These are phyloP conservation scores for Meyerozyma smithsonii DNA, from an alignment of 1,139 yeast species.

Conservation along the genomic window DNA sequence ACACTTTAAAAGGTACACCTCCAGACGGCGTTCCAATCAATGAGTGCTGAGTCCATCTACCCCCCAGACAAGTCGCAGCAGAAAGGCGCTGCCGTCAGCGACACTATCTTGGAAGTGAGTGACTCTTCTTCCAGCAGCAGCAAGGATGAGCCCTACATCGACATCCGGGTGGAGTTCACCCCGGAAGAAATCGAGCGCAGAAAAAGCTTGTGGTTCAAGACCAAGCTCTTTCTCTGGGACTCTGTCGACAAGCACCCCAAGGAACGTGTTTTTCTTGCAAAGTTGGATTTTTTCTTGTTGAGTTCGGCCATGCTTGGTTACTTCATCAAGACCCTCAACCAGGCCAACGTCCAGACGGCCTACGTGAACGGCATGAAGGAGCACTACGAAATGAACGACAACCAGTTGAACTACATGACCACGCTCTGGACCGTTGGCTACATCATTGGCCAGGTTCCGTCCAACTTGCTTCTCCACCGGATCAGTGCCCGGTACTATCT, in stretches of 20 bases:
- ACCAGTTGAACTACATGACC: conserved; percentile 49
- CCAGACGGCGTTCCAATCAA: not conserved
- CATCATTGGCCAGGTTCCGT: conserved; percentile 55
- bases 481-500: conserved; percentile 51
- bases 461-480: conserved; percentile 49
- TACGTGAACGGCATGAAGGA: conserved; percentile 63
- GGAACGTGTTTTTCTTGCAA: conserved; percentile 36
- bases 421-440: conserved; percentile 59
- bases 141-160: conserved; percentile 21
- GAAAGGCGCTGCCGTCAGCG: not conserved
- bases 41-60: not conserved
- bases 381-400: conserved; percentile 44
- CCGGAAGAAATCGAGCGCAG: conserved; percentile 26
- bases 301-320: conserved; percentile 42
- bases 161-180: conserved; percentile 22
- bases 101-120: not conserved
- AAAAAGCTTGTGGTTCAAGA: conserved; percentile 20
- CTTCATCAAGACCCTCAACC: conserved; percentile 39
- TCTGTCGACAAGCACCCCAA: conserved; percentile 43
- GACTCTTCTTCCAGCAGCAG: not conserved
- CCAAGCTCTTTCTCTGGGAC: conserved; percentile 42
- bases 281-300: conserved; percentile 42
- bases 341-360: conserved; percentile 45
- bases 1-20: not conserved
- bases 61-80: not conserved